Base-by-base conservation (phyloP, 331 rosid genomes). In the Acacia concinna region DNA sequence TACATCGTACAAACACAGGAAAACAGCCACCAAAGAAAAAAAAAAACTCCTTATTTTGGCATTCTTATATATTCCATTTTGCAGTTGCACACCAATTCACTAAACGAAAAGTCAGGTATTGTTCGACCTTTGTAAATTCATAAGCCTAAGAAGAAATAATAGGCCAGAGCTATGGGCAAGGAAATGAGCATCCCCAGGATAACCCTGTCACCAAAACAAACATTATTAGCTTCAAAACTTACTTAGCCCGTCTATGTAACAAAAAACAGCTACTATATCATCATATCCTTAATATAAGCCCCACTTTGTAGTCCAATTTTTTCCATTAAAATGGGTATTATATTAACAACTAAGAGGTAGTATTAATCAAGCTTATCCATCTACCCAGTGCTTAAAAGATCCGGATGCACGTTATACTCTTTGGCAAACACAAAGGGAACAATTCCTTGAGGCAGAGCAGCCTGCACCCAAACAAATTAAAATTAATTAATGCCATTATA, bases 351-450 rank as follows among this genome's bases (percentile, higher is more conserved):
- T 0, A 0, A 0, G 1, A 0, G 6, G 52, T 46, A 15, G 0
- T 46, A 15, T 46, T 46, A 46, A 15, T 46, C 18, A 78, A 72
- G 74, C 34, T 52, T 75, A 69, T 21, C 64, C 70, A 69, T 21
- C 59, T 89, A 95, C 99, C 96, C 97, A 1, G 99, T 93, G 84
- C 99, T 93, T 66, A 93, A 77, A 81, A 95, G 79, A 43, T 88
- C 89, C 41, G 99, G 97, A 83, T 93, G 79, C 21, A 91, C 85
- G 57, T 93, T 88, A 25, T 95, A 95, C 88, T 95, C 99, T 85
- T 87, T 93, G 57, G 99, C 94, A 73, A 95, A 93, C 59, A 95
- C 97, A 81, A 95, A 95, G 63, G 99, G 97, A 83, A 93, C 99
- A 75, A 95, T 95, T 83, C 97, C 99, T 79, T 91, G 99, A 51